Evolutionary conservation across 177 flowering plant genomes (phyloP).

Genomic region (Vitis hybrid): DNA sequence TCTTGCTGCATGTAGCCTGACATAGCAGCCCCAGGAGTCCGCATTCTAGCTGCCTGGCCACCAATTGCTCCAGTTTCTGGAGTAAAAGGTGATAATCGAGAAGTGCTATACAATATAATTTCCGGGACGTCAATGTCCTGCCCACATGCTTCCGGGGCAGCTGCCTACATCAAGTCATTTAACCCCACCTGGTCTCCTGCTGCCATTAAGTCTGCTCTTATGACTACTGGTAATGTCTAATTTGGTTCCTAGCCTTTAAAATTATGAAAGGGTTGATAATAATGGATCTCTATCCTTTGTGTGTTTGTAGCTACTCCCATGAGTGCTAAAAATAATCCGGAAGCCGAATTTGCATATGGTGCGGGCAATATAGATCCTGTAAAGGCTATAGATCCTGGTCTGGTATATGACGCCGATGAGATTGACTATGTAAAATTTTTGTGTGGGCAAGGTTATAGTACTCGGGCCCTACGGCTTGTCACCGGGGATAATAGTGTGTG

Average conservation of each 20-base stretch:
- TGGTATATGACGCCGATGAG: constrained; percentile 7
- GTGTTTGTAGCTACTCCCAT: constrained; percentile 18
- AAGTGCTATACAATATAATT: constrained; percentile 8
- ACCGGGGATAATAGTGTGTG: constrained; percentile 33
- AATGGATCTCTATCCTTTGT: not conserved
- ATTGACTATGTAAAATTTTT: too few relatives aligned
- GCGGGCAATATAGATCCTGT: constrained; percentile 38
- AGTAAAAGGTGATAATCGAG: constrained; percentile 4
- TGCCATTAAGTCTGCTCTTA: too few relatives aligned
- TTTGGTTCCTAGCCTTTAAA: constrained; percentile 41
- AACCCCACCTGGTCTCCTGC: too few relatives aligned
- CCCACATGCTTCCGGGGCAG: constrained; percentile 40
- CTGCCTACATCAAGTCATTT: constrained; percentile 33
- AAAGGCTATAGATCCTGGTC: constrained; percentile 32
- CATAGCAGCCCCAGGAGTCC: constrained; percentile 15
- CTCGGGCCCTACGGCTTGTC: constrained; percentile 5
- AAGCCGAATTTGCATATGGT: constrained; percentile 39
- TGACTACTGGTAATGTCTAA: constrained; percentile 28
- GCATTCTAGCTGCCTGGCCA: not conserved
- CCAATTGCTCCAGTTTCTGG: constrained; percentile 1
- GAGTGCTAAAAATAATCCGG: constrained; percentile 12
- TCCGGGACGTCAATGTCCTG: constrained; percentile 31
- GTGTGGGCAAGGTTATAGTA: not conserved
- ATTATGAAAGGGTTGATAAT: not conserved
- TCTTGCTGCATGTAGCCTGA: constrained; percentile 19